Evolutionary conservation across 2,329 filamentous ascomycete species (phyloP).

Genomic region (Microdochium bolleyi): DNA sequence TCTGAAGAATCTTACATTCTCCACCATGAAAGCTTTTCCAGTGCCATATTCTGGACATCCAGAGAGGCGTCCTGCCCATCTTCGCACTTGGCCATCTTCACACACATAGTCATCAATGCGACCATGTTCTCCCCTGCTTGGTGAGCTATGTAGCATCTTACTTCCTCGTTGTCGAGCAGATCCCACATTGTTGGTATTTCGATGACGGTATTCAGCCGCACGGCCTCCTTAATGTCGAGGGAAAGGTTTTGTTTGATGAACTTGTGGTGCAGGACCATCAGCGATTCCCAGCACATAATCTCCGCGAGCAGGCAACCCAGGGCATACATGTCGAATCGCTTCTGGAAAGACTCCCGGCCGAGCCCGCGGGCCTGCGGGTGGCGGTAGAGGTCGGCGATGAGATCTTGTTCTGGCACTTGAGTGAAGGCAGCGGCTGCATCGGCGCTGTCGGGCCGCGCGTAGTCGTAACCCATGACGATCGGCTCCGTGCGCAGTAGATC

Average conservation of each 20-base stretch:
- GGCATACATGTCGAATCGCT: slow-evolving; percentile 12
- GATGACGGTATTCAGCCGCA: slow-evolving; percentile 1
- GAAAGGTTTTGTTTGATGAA: background rate
- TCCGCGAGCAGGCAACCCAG: slow-evolving; percentile 8
- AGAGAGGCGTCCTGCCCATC: background rate
- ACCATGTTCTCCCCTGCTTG: slow-evolving; percentile 1
- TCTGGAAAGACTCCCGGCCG: slow-evolving; percentile 9
- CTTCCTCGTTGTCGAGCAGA: slow-evolving; percentile 1
- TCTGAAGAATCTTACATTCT: background rate
- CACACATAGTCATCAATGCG: slow-evolving; percentile 1
- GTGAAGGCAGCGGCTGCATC: slow-evolving; percentile 8
- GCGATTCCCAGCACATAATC: slow-evolving; percentile 6
- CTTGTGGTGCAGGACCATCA: slow-evolving; percentile 5
- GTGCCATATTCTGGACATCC: background rate
- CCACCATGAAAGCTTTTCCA: background rate
- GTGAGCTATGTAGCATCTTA: background rate
- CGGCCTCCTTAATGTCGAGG: slow-evolving; percentile 1
- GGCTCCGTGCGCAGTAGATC: slow-evolving; percentile 8
- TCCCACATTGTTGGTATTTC: slow-evolving; percentile 1
- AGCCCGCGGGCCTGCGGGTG: slow-evolving; percentile 9
- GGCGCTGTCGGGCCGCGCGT: slow-evolving; percentile 7
- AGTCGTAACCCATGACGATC: slow-evolving; percentile 11
- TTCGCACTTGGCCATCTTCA: background rate
- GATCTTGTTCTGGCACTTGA: slow-evolving; percentile 8
- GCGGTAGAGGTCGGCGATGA: slow-evolving; percentile 10